These are phyloP conservation scores for Fusarium domesticum DNA, from an alignment of 2,329 filamentous ascomycete species.

Conservation along the genomic window DNA sequence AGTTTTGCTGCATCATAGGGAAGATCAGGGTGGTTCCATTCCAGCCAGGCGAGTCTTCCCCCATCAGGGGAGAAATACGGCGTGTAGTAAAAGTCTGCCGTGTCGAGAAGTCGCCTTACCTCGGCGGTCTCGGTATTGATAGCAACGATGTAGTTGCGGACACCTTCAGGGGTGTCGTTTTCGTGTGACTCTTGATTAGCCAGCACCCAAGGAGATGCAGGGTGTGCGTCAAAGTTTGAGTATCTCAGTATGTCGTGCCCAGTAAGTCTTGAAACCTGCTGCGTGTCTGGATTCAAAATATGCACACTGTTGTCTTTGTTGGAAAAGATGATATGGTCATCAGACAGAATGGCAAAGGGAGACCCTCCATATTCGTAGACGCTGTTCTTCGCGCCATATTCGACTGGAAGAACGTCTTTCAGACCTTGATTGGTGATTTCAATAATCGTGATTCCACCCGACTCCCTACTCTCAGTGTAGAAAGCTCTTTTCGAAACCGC, in stretches of 20 bases:
- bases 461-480: constrained; percentile 37
- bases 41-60: constrained; percentile 47
- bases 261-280: constrained; percentile 35
- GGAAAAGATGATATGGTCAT: constrained; percentile 46
- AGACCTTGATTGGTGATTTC: constrained; percentile 35
- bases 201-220: constrained; percentile 41
- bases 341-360: constrained; percentile 38
- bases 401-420: constrained; percentile 42
- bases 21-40: constrained; percentile 54
- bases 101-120: constrained; percentile 39
- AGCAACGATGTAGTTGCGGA: constrained; percentile 40
- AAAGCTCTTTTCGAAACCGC: constrained; percentile 34
- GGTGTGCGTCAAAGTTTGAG: constrained; percentile 45
- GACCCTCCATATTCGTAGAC: constrained; percentile 55
- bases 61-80: constrained; percentile 49
- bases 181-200: constrained; percentile 53
- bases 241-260: constrained; percentile 38
- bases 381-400: constrained; percentile 42
- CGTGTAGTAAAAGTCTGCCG: constrained; percentile 52
- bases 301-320: constrained; percentile 44
- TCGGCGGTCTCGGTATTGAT: constrained; percentile 42
- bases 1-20: constrained; percentile 49
- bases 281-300: constrained; percentile 38
- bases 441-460: constrained; percentile 45
- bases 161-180: constrained; percentile 30